phyloP scores from a whole-genome alignment of 768 basidiomycete species.

The Porpolomopsis calyptriformis region DNA sequence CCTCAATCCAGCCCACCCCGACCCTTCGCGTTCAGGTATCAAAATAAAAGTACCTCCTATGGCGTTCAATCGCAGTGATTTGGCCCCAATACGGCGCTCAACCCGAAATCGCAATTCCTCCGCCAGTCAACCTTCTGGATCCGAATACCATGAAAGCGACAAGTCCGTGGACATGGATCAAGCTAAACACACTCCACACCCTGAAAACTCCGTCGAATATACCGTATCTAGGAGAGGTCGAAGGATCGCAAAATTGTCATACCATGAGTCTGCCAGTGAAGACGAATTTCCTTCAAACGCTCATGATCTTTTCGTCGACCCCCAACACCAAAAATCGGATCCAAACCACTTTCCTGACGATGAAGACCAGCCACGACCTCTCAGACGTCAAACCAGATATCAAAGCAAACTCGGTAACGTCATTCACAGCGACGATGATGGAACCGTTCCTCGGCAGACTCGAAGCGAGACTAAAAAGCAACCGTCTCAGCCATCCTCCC shows the following conservation, averaged over 20 bases:
- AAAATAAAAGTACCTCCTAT: conserved; percentile 4
- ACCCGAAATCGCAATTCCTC: conserved; percentile 24
- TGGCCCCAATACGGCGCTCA: conserved; percentile 21
- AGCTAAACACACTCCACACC: conserved; percentile 20
- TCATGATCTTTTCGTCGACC: conserved; percentile 21
- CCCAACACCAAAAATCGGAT: conserved; percentile 8
- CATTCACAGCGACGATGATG: too few relatives aligned
- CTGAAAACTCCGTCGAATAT: conserved; percentile 16
- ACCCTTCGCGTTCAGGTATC: not conserved
- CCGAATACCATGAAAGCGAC: conserved; percentile 41
- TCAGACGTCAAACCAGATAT: conserved; percentile 8
- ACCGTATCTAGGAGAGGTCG: conserved; percentile 30
- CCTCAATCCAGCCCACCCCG: not conserved
- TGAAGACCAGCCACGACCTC: conserved; percentile 9
- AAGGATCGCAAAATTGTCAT: conserved; percentile 26
- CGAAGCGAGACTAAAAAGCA: conserved; percentile 25
- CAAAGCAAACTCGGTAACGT: conserved; percentile 22
- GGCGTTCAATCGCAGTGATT: not conserved
- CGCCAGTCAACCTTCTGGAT: conserved; percentile 30
- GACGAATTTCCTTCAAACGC: conserved; percentile 24
- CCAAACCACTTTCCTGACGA: conserved; percentile 23
- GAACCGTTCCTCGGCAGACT: too few relatives aligned
- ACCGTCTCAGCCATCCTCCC: conserved; percentile 15
- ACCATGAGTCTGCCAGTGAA: conserved; percentile 37
- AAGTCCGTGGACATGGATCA: conserved; percentile 27